phyloP scores from a whole-genome alignment of 768 basidiomycete species.

The Tylopilus felleus region DNA sequence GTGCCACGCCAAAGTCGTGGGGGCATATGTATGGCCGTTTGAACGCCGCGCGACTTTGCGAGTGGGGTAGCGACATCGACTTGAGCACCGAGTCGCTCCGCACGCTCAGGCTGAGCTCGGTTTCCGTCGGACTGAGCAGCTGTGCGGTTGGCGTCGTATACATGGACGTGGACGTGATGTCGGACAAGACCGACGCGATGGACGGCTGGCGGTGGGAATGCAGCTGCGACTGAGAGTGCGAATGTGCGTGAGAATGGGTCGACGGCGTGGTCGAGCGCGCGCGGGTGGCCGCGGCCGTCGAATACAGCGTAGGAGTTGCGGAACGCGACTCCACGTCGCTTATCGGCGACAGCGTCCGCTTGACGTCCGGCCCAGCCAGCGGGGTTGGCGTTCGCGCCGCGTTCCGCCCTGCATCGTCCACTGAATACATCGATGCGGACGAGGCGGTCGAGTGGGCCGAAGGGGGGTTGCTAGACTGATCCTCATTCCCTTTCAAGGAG shows the following conservation, averaged over 20 bases:
- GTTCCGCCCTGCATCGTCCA: slow-evolving; percentile 35
- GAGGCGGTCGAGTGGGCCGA: slow-evolving; percentile 28
- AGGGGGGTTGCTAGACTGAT: slow-evolving; percentile 21
- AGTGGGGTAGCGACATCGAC: slow-evolving; percentile 8
- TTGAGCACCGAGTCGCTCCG: slow-evolving; percentile 24
- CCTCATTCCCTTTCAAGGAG: slow-evolving; percentile 5
- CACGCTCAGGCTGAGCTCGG: slow-evolving; percentile 3
- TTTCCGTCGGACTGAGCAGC: slow-evolving; percentile 24
- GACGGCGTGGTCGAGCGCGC: slow-evolving; percentile 26
- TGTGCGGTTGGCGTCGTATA: slow-evolving; percentile 45
- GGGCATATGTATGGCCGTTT: slow-evolving; percentile 54
- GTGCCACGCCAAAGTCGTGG: slow-evolving; percentile 82
- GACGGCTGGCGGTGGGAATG: slow-evolving; percentile 57
- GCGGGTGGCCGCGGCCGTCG: slow-evolving; percentile 8
- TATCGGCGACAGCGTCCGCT: slow-evolving; percentile 20
- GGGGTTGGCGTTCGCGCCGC: slow-evolving; percentile 33
- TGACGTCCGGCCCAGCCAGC: slow-evolving; percentile 11
- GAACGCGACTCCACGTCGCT: slow-evolving; percentile 24
- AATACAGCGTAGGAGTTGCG: slow-evolving; percentile 25
- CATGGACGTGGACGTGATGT: slow-evolving; percentile 38
- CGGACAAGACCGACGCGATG: slow-evolving; percentile 72
- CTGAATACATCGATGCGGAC: slow-evolving; percentile 58
- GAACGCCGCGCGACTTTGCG: slow-evolving; percentile 12
- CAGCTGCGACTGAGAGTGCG: slow-evolving; percentile 8
- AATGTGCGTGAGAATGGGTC: slow-evolving; percentile 28